Percentiles rank a stretch among this genome's conserved stretches.
Conservation (phyloP, 2,329 filamentous ascomycete genomes). For the Phyllosticta ampelicida region DNA sequence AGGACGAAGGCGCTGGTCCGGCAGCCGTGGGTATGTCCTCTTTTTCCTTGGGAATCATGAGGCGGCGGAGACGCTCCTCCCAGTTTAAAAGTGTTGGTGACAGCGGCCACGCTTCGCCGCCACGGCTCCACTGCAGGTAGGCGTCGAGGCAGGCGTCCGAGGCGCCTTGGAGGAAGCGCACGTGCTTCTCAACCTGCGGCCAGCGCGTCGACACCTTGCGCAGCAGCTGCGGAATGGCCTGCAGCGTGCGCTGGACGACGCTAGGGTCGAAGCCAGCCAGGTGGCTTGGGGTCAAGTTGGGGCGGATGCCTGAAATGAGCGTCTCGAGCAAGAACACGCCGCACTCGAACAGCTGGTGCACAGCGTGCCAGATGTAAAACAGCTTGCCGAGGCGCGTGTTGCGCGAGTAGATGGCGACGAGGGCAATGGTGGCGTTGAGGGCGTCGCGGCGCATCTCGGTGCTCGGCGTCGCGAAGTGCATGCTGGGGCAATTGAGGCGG, state of each 20-base stretch:
- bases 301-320: background rate
- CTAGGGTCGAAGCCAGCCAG: background rate
- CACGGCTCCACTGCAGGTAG: background rate
- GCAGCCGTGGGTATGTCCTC: background rate
- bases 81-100: background rate
- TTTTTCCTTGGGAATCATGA: slow-evolving; percentile 1
- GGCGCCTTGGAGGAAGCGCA: background rate
- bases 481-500: slow-evolving; percentile 2
- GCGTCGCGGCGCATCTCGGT: slow-evolving; percentile 3
- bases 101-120: background rate
- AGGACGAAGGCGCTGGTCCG: background rate
- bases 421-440: slow-evolving; percentile 2
- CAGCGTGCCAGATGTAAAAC: slow-evolving; percentile 10
- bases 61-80: background rate
- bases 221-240: slow-evolving; percentile 3
- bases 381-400: slow-evolving; percentile 5
- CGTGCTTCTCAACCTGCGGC: slow-evolving; percentile 1
- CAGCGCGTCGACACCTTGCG: slow-evolving; percentile 1
- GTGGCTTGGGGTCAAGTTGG: background rate
- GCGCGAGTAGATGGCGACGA: slow-evolving; percentile 5
- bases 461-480: slow-evolving; percentile 1
- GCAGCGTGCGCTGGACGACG: background rate
- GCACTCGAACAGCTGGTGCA: slow-evolving; percentile 4
- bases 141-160: background rate
- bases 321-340: slow-evolving; percentile 8